A percentile compares a stretch with the other conserved stretches of the same genome.
Conservation (phyloP, 2,329 filamentous ascomycete genomes). For the Coniochaeta sp. region DNA sequence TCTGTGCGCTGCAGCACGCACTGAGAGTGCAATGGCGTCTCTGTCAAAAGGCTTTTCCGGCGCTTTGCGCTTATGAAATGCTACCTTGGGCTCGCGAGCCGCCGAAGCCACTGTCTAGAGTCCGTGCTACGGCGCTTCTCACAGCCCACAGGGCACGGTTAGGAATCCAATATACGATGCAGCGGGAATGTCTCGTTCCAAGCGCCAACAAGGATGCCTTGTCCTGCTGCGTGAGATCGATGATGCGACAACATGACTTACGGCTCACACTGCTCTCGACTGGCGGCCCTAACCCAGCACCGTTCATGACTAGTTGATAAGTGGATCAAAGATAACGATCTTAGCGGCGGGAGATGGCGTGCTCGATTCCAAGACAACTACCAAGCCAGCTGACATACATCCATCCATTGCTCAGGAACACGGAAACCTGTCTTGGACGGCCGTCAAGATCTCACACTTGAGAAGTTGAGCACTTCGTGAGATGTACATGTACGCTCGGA, state of each 20-base stretch:
- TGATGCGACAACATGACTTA: neutral
- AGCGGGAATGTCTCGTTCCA: neutral
- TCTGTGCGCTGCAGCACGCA: slow-evolving; percentile 1
- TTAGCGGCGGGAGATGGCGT: slow-evolving; percentile 1
- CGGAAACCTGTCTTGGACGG: neutral
- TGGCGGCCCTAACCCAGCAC: neutral
- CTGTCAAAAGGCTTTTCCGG: neutral
- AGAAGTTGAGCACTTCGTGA: neutral
- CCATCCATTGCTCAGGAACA: neutral
- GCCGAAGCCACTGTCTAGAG: neutral
- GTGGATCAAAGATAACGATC: neutral
- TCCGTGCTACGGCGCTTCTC: no score
- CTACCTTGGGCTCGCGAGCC: neutral
- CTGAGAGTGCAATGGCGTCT: neutral
- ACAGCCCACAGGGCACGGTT: neutral
- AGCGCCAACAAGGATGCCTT: neutral
- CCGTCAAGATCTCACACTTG: neutral
- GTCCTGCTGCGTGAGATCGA: neutral
- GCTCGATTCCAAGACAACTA: neutral
- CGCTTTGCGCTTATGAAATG: neutral
- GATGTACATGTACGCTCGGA: neutral
- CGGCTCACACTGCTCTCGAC: neutral
- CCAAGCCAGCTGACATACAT: neutral
- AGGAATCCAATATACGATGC: neutral
- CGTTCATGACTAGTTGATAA: neutral